phyloP scores from a whole-genome alignment of 1,139 yeast genomes.

The Taphrina confusa region DNA sequence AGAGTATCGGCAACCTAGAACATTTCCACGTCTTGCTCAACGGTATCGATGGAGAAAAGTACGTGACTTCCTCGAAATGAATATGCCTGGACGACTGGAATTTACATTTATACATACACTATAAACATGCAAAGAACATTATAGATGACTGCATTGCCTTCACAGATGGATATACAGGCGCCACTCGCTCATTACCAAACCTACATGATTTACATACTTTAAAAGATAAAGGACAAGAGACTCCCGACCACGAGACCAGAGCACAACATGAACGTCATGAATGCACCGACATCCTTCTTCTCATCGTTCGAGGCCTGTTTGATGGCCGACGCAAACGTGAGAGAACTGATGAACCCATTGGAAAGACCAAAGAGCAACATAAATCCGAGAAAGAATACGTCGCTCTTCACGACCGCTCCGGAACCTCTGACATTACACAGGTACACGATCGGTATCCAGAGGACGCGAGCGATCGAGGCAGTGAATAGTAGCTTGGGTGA shows the following conservation, averaged over 20 bases:
- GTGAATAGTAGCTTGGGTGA: conserved; percentile 45
- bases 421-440: conserved; percentile 61
- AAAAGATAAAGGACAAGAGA: conserved; percentile 13
- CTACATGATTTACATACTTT: neutral
- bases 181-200: no score
- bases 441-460: conserved; percentile 58
- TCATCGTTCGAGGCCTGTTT: conserved; percentile 10
- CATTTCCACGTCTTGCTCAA: conserved; percentile 35
- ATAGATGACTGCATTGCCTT: neutral
- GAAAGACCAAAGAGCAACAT: conserved; percentile 82
- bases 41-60: neutral
- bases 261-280: conserved; percentile 30
- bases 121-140: neutral
- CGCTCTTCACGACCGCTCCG: conserved; percentile 56
- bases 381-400: conserved; percentile 63
- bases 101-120: neutral
- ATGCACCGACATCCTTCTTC: conserved; percentile 18
- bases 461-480: conserved; percentile 58
- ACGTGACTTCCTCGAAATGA: conserved; percentile 4
- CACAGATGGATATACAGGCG: no score
- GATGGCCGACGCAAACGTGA: conserved; percentile 19
- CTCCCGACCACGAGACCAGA: conserved; percentile 28
- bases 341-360: conserved; percentile 68
- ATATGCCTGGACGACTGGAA: neutral
- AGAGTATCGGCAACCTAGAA: conserved; percentile 30